Evolutionary conservation across 805 yeast genomes (phyloP).

Genomic region (Soucietia sequanensis): DNA sequence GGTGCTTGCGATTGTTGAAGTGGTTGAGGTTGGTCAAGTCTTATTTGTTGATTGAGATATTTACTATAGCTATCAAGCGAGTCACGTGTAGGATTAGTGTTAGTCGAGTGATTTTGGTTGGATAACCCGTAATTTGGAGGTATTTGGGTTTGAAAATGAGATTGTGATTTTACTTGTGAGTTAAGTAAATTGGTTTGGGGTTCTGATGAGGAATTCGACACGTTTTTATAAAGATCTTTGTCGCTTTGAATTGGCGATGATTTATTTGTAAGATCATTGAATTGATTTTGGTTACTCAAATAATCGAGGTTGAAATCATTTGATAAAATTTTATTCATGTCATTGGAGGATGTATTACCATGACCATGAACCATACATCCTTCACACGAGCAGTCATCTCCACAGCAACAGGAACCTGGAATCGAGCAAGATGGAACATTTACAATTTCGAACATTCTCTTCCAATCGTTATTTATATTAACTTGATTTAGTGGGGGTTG

Average conservation of each 20-base stretch:
- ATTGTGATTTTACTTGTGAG: not conserved
- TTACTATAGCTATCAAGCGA: not conserved
- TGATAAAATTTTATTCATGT: constrained; percentile 6
- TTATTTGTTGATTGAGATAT: constrained; percentile 1
- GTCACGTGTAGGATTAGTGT: constrained; percentile 3
- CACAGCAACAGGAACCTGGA: constrained; percentile 38
- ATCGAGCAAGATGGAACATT: constrained; percentile 33
- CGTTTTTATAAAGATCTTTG: constrained; percentile 2
- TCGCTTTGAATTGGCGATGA: constrained; percentile 4
- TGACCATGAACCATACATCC: constrained; percentile 41
- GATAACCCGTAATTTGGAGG: no score
- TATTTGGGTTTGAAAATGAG: not conserved
- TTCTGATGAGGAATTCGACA: not conserved
- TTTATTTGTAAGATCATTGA: constrained; percentile 1
- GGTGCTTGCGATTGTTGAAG: no score
- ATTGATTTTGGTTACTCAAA: constrained; percentile 10
- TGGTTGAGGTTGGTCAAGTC: not conserved
- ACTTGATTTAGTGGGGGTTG: not conserved
- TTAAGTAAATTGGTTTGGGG: not conserved
- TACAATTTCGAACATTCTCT: constrained; percentile 17
- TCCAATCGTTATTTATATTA: no score
- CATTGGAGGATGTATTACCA: constrained; percentile 14
- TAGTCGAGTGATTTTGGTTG: not conserved
- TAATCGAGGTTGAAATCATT: constrained; percentile 7
- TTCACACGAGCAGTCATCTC: constrained; percentile 34